Base-by-base conservation (phyloP, 176 grass and related monocot genomes). In the Guadua angustifolia region DNA sequence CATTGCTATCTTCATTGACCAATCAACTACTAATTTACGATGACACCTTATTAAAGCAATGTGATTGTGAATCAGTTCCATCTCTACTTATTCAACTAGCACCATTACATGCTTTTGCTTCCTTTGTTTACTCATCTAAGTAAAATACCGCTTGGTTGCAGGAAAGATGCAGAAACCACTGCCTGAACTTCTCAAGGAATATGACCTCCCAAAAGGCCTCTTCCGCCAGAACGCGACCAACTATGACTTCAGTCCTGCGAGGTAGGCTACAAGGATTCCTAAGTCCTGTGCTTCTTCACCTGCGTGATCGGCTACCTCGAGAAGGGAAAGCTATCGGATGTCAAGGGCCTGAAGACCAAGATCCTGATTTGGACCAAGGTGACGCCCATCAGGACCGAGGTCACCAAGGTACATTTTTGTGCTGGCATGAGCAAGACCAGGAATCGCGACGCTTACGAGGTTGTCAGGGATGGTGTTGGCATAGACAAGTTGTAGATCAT, bases 111-210 rank as follows among this genome's bases (percentile, higher is more conserved):
- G 14, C 4, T 11, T 75, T 56, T 71, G 19, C 21, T 18, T 71
- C 19, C 53, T 19, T 53, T 66, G 14, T 14, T 36, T 53, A 43
- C 43, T 51, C n/a, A 11, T 69, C 12, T 15, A 0, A 70, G 11
- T 39, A n/a, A 29, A 50, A 4, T 9, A 68, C 47, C 7, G 5
- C 40, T 24, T 75, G 68, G 63, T 89, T 90, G 53, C 85, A 98
- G 93, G 93, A 78, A 98, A 95, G 62, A 95, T 98, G 95, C 95
- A 98, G 84, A 98, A 95, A 79, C 82, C 93, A 12, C 53, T 98
- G 33, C 83, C 91, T 52, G 85, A 98, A 56, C 79, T 95, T 18
- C 84, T 95, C 19, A 87, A 87, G 78, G 95, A 98, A 16, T 87
- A 91, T 36, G 93, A 95, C 76, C 66, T 98, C 44, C 93, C 95